These are phyloP conservation scores for Udeniomyces megalosporus DNA, from an alignment of 768 basidiomycete species.

Conservation along the genomic window DNA sequence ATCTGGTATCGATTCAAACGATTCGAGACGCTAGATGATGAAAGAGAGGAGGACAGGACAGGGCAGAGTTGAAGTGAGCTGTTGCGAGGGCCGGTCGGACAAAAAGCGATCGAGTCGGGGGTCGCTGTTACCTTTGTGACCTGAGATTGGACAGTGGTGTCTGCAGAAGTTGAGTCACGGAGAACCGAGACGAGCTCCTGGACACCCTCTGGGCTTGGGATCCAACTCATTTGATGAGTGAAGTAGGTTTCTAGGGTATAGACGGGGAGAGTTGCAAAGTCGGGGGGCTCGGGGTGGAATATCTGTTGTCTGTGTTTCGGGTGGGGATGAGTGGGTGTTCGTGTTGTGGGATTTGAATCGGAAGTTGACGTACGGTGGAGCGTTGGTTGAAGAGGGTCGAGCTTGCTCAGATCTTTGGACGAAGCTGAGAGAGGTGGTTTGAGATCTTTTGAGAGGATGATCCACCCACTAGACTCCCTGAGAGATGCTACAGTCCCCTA, in stretches of 20 bases:
- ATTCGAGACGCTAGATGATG: constrained; percentile 27
- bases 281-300: no score
- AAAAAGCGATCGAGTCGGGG: neutral
- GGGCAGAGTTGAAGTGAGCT: no score
- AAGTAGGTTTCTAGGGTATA: neutral
- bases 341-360: no score
- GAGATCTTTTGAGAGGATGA: no score
- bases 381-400: no score
- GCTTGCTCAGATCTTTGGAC: no score
- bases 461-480: no score
- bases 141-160: constrained; percentile 49
- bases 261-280: neutral
- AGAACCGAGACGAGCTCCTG: constrained; percentile 84
- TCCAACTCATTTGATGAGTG: constrained; percentile 44
- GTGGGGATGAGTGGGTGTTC: no score
- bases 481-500: no score
- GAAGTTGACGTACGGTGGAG: no score
- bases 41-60: neutral
- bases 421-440: neutral
- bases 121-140: constrained; percentile 56
- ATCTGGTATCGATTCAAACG: constrained; percentile 61
- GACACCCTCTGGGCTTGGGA: constrained; percentile 66
- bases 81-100: neutral
- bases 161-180: constrained; percentile 71
- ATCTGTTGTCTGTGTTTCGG: no score